Percentiles rank a stretch among this genome's conserved stretches.
Conservation (phyloP, 768 basidiomycete genomes). For the Pisolithus albus region DNA sequence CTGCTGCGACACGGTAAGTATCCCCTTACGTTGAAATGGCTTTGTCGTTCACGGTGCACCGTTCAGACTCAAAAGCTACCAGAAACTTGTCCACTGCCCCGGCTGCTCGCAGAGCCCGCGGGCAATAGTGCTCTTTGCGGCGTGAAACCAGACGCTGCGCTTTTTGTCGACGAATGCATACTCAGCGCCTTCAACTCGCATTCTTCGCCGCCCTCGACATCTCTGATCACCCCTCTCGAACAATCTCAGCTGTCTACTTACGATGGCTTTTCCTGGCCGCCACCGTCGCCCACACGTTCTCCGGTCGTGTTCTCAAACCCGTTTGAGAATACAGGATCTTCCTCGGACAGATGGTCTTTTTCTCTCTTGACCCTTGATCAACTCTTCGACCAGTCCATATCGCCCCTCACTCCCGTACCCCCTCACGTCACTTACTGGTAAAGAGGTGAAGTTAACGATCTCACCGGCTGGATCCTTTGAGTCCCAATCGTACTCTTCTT, state of each 20-base stretch:
- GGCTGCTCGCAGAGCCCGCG: constrained; percentile 15
- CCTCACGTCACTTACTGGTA: constrained; percentile 12
- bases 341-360: constrained; percentile 2
- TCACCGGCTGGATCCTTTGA: not conserved
- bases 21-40: not conserved
- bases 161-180: constrained; percentile 22
- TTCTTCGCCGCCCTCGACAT: not conserved
- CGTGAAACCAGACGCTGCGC: constrained; percentile 25
- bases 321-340: constrained; percentile 12
- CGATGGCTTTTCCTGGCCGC: not conserved
- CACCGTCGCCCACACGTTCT: constrained; percentile 12
- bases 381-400: constrained; percentile 25
- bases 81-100: constrained; percentile 9
- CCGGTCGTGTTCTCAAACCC: constrained; percentile 26
- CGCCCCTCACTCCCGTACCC: constrained; percentile 12
- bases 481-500: not conserved
- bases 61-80: constrained; percentile 7
- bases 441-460: not conserved
- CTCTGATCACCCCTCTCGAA: constrained; percentile 7
- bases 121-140: constrained; percentile 19
- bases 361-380: constrained; percentile 22
- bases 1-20: constrained; percentile 15
- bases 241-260: constrained; percentile 7
- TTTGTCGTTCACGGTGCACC: constrained; percentile 5
- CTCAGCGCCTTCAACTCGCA: constrained; percentile 12